These are phyloP conservation scores for Blastobotrys persicus DNA, from an alignment of 1,139 yeast species.

Conservation along the genomic window DNA sequence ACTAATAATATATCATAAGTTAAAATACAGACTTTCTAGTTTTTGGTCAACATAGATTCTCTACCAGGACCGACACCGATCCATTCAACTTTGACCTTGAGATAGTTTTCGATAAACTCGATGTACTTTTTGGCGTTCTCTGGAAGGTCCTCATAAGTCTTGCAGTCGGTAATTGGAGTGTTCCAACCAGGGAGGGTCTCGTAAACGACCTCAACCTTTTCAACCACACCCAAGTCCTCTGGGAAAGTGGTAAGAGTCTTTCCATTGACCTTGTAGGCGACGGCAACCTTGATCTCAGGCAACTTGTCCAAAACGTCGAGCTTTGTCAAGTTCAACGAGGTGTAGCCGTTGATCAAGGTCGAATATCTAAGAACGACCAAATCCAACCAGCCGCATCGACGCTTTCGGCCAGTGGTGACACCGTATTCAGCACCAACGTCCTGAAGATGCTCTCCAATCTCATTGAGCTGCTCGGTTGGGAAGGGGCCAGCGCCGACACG, in stretches of 20 bases:
- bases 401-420: conserved; percentile 98
- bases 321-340: conserved; percentile 89
- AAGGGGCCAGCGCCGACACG: conserved; percentile 99
- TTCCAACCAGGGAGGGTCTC: conserved; percentile 95
- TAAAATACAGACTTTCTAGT: conserved; percentile 7
- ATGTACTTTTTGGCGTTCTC: conserved; percentile 82
- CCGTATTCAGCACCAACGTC: conserved; percentile 93
- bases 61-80: conserved; percentile 99
- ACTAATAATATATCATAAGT: no score
- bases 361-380: conserved; percentile 92
- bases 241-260: conserved; percentile 78
- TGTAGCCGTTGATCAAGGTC: conserved; percentile 87
- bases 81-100: conserved; percentile 88
- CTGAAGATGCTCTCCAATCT: conserved; percentile 82
- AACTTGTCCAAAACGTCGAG: conserved; percentile 90
- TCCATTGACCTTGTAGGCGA: conserved; percentile 77
- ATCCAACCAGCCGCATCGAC: conserved; percentile 99
- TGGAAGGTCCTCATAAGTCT: conserved; percentile 75
- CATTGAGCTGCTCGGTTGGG: conserved; percentile 95
- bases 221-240: conserved; percentile 78
- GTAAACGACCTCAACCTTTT: conserved; percentile 87
- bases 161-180: conserved; percentile 70
- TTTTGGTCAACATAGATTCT: conserved; percentile 43
- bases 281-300: conserved; percentile 82
- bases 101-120: conserved; percentile 77